phyloP scores from a whole-genome alignment of 2,329 filamentous ascomycete species.

The Hypomyces perniciosus region DNA sequence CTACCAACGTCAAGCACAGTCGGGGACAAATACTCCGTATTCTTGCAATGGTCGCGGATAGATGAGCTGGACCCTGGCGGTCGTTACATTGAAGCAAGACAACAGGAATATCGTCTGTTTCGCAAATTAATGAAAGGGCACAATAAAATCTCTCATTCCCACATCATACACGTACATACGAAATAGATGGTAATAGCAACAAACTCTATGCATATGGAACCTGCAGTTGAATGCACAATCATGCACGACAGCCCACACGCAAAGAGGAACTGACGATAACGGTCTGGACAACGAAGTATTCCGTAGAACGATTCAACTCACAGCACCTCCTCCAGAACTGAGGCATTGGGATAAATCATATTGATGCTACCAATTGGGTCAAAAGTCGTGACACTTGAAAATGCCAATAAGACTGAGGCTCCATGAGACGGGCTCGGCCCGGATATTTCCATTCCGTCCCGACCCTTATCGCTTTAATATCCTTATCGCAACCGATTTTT shows the following conservation, averaged over 20 bases:
- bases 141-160: no score
- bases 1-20: no score
- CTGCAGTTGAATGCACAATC: not conserved
- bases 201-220: not conserved
- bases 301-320: no score
- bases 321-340: no score
- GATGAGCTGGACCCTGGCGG: not conserved
- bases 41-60: not conserved
- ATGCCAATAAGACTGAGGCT: no score
- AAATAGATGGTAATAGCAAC: not conserved
- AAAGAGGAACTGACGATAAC: not conserved
- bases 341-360: no score
- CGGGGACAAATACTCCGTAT: no score
- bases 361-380: no score
- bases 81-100: no score
- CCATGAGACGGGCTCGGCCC: not conserved
- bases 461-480: slow-evolving; percentile 15
- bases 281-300: not conserved
- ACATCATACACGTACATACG: not conserved
- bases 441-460: slow-evolving; percentile 11
- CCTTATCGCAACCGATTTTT: slow-evolving; percentile 23
- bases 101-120: no score
- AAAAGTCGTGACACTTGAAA: no score
- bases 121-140: no score
- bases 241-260: not conserved